These are phyloP conservation scores for Ballota nigra DNA, from an alignment of 257 asterid species.

Conservation along the genomic window DNA sequence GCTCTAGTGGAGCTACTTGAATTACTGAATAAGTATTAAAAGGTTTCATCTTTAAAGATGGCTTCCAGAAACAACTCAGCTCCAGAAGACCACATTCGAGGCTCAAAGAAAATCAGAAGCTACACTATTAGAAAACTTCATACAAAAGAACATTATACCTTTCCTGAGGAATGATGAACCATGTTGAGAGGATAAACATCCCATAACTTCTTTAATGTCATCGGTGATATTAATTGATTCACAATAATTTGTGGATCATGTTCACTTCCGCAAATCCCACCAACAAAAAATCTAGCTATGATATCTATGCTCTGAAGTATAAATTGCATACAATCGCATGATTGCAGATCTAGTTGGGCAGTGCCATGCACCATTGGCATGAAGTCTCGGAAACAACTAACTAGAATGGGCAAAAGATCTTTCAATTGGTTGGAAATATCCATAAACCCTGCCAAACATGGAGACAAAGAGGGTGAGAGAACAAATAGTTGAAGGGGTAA, in stretches of 20 bases:
- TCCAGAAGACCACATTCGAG: conserved; percentile 1
- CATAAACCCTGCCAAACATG: conserved; percentile 49
- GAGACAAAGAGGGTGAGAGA: conserved; percentile 13
- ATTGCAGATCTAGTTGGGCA: conserved; percentile 51
- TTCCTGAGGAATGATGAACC: conserved; percentile 42
- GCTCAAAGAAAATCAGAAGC: conserved; percentile 2
- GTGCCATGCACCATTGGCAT: conserved; percentile 43
- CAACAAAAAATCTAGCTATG: conserved; percentile 44
- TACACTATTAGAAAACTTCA: neutral
- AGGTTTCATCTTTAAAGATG: no score
- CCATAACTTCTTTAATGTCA: conserved; percentile 70
- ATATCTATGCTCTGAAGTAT: conserved; percentile 79
- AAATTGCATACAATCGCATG: conserved; percentile 71
- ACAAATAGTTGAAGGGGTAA: conserved; percentile 7
- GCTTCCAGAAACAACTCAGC: neutral
- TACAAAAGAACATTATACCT: conserved; percentile 41
- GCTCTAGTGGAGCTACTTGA: no score
- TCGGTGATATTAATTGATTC: conserved; percentile 43
- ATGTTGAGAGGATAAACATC: conserved; percentile 65
- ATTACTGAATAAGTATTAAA: no score
- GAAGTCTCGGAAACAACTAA: conserved; percentile 68
- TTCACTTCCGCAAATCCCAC: conserved; percentile 32
- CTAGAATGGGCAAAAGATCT: conserved; percentile 70
- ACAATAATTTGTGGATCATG: conserved; percentile 30
- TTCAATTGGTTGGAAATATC: conserved; percentile 52